Conservation (phyloP, 1,139 yeast species). For the Cylindricascospora bacillispora region DNA sequence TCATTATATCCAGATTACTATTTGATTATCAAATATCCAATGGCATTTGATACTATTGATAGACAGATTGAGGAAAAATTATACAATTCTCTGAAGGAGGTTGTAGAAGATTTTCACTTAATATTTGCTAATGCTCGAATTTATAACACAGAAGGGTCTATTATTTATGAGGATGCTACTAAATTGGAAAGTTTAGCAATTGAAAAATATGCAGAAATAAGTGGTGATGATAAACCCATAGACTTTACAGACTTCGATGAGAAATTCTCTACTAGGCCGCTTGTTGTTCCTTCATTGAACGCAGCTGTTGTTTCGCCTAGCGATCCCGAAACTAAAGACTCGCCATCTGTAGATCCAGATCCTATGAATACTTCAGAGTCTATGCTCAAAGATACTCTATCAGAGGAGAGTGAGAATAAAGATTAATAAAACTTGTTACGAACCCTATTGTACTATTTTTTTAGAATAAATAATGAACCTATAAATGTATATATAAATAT, state of each 20-base stretch:
- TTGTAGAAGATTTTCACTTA: conserved; percentile 57
- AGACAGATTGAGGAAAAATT: conserved; percentile 43
- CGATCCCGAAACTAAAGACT: no score
- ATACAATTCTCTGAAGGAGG: conserved; percentile 46
- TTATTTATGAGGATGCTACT: conserved; percentile 68
- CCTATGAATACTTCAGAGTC: no score
- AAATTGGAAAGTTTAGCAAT: conserved; percentile 42
- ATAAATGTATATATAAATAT: no score
- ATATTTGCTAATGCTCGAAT: conserved; percentile 75
- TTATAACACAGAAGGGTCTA: conserved; percentile 85
- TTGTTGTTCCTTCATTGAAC: no score
- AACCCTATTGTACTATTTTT: no score
- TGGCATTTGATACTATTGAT: conserved; percentile 58
- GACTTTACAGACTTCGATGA: conserved; percentile 42
- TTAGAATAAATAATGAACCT: no score
- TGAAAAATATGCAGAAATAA: conserved; percentile 23
- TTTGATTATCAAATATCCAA: conserved; percentile 63
- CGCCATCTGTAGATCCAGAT: no score
- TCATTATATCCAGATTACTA: conserved; percentile 80
- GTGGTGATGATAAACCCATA: conserved; percentile 27
- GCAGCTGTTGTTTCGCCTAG: no score
- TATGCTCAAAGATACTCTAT: no score
- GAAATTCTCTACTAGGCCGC: conserved; percentile 30
- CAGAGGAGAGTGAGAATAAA: no score
- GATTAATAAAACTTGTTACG: no score